Base-by-base conservation (phyloP, 225 moss, liverwort and hornwort species). In the Sphagnum contortum region DNA sequence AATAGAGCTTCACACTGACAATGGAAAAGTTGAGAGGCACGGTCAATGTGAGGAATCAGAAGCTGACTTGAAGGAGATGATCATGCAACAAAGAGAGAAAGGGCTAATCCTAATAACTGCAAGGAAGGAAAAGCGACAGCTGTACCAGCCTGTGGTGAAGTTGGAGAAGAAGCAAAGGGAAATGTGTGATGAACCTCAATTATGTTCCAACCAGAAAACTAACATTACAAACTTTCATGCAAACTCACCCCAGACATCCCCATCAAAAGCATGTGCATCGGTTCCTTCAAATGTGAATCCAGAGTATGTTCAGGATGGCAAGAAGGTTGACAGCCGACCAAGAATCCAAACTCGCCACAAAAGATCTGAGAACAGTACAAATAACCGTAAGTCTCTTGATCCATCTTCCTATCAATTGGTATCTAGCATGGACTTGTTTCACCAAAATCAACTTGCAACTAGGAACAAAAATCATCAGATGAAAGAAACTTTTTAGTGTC, bases 41-140 rank as follows among this genome's bases (percentile, higher is more conserved):
- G 54, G 50, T 8, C 46, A 4, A 4, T 71, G 48, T n/a, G 66
- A 10, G 7, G 45, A 44, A 46, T 48, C 44, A 47, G 57, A 64
- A 62, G 48, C 12, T 3, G 71, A 74, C 50, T n/a, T 67, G 44
- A 72, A 76, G 10, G 64, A 74, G 62, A 73, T 76, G 71, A 57
- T 4, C 0, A 74, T 49, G 53, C 76, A 71, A 72, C 64, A 71
- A 9, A 52, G 9, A 46, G 76, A 69, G 50, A 64, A 50, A 48
- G 55, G 45, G 29, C 53, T 56, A 44, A 12, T 69, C 61, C 62
- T 58, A 2, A 74, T 65, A 8, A 66, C 71, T 29, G 60, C 64
- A 13, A 67, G 57, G 58, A 58, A 59, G 48, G 67, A 58, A 58
- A 47, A 7, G 7, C 47, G 9, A 44, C 61, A 61, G 6, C 61